Percentiles rank a stretch among this genome's conserved stretches.
These are phyloP conservation scores for Amanita fuliginea DNA, from an alignment of 768 basidiomycete genomes.

Conservation along the genomic window DNA sequence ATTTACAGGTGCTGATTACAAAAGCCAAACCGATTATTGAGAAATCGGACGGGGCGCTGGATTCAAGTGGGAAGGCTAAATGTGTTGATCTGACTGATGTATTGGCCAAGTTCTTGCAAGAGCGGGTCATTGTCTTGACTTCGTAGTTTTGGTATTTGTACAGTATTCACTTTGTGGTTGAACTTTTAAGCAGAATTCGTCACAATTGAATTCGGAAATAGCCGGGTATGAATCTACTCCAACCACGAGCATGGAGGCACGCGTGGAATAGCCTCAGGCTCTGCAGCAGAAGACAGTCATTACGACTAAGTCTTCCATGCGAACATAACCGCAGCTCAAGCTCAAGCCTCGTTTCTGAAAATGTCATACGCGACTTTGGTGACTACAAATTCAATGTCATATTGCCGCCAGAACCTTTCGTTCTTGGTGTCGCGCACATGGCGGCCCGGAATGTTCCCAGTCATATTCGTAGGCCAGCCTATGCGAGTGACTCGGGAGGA, in stretches of 20 bases:
- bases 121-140: slow-evolving; percentile 36
- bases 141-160: slow-evolving; percentile 12
- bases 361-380: slow-evolving; percentile 26
- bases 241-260: slow-evolving; percentile 3
- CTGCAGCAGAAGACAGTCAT: not conserved
- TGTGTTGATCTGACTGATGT: slow-evolving; percentile 46
- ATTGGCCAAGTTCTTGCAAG: slow-evolving; percentile 54
- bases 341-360: not conserved
- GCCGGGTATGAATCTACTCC: not conserved
- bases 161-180: no score
- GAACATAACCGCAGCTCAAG: not conserved
- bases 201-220: no score
- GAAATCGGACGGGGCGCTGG: slow-evolving; percentile 42
- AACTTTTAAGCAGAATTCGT: no score
- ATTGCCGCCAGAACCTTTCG: slow-evolving; percentile 52
- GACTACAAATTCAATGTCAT: slow-evolving; percentile 51
- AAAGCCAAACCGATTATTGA: slow-evolving; percentile 55
- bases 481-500: slow-evolving; percentile 32
- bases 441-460: slow-evolving; percentile 43
- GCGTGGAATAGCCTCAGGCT: not conserved
- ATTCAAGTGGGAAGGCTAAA: slow-evolving; percentile 16
- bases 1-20: slow-evolving; percentile 51
- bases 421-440: slow-evolving; percentile 57
- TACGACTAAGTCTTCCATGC: not conserved
- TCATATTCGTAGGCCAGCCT: slow-evolving; percentile 44